Conservation (phyloP, 1,139 yeast species). For the Arxiozyma bovina region DNA sequence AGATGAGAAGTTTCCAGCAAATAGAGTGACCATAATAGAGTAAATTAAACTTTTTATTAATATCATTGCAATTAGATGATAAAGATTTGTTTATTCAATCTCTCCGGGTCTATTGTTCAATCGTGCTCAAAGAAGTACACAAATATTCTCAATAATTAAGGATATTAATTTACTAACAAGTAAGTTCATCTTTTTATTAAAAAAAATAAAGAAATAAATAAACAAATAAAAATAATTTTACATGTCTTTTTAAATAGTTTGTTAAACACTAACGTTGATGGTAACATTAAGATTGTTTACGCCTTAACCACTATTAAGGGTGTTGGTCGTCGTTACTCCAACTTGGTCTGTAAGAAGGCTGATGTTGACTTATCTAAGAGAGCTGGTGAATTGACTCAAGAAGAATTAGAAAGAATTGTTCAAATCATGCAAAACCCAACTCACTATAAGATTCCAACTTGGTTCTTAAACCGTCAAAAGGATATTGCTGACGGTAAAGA, state of each 20-base stretch:
- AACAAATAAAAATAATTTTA: not conserved
- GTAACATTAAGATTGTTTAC: conserved; percentile 99
- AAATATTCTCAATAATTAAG: not conserved
- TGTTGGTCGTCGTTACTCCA: conserved; percentile 99
- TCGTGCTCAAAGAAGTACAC: not conserved
- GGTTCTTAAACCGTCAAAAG: conserved; percentile 99
- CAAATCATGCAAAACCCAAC: conserved; percentile 99
- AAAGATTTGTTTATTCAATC: too few species aligned
- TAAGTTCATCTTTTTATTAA: too few species aligned
- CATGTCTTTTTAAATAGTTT: conserved; percentile 44
- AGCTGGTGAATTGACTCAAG: conserved; percentile 99
- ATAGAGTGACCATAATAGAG: not conserved
- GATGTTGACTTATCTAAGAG: conserved; percentile 97
- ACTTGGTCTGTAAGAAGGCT: conserved; percentile 99
- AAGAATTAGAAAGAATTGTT: conserved; percentile 99
- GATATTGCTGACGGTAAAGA: conserved; percentile 98
- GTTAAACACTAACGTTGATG: conserved; percentile 99
- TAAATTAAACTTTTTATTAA: too few species aligned
- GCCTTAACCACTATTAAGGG: conserved; percentile 99
- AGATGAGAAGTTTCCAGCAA: not conserved
- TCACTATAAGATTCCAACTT: conserved; percentile 97
- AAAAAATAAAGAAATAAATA: too few species aligned
- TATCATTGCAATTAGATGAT: too few species aligned
- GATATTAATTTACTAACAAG: not conserved
- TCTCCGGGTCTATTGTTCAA: not conserved